Base-by-base conservation (phyloP, 2,329 filamentous ascomycete genomes). In the Talaromyces verruculosus region DNA sequence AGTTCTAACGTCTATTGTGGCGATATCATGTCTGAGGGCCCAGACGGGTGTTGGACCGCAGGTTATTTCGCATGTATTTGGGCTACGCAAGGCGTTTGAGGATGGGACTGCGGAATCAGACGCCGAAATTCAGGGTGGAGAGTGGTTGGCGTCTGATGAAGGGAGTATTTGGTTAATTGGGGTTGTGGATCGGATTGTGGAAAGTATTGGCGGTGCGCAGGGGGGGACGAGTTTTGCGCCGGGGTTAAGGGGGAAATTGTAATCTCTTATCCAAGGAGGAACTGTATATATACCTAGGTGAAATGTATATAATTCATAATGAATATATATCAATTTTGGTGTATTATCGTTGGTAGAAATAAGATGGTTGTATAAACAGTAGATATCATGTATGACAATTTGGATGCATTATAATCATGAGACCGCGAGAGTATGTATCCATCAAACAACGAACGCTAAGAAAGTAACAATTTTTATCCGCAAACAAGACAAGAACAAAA, bases 21-120 rank as follows among this genome's bases (percentile, higher is more conserved):
- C 90, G 0, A 84, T 96, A 35, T 84, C 91, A 5, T 93, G 91
- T 72, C 76, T 96, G 75, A 80, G 92, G 3, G 85, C 91, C 53
- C 92, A 95, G 82, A 91, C 89, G 10, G 92, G 92, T 0, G 92
- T 95, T 0, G 92, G 88, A 0, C 92, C 91, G 0, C 92, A 95
- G 81, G 91, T 96, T 13, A 79, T 90, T 19, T 92, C 89, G 70
- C 92, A 96, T 77, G 84, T 95, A 0, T 94, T 93, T 79, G 92
- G 92, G 0, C 74, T 96, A 77, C 79, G 90, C 66, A 95, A 95
- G 81, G 90, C 87, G 0, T 83, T 90, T 61, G 87, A 90, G 69
- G 88, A 92, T 75, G 90, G 89, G 0, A 82, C 80, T 82, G 1
- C 84, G 13, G 1, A 78, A 80, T 70, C 90, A 88, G 88, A 75